These are phyloP conservation scores for Syncephalastrum contaminatum DNA, from an alignment of 371 early-diverging fungal genomes.

Conservation along the genomic window DNA sequence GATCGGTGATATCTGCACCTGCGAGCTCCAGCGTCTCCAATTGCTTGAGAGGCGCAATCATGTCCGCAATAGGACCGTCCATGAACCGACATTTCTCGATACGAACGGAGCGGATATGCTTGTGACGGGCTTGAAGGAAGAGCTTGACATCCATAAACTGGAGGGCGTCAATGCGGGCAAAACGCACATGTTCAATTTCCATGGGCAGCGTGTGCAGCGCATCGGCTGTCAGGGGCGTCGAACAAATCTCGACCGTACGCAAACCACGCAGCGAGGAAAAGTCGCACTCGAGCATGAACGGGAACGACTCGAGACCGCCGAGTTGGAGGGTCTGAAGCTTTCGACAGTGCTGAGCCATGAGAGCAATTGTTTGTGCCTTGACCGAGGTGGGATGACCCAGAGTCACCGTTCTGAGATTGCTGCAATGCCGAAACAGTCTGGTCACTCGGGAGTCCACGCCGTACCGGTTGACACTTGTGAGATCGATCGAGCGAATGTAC, in stretches of 20 bases:
- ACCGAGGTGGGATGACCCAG: conserved; percentile 21
- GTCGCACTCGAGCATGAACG: conserved; percentile 25
- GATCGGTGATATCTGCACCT: conserved; percentile 6
- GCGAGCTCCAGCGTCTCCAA: conserved; percentile 7
- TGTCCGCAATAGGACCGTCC: not conserved
- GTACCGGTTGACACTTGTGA: conserved; percentile 18
- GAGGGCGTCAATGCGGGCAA: conserved; percentile 5
- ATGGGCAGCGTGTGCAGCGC: conserved; percentile 12
- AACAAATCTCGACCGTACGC: conserved; percentile 7
- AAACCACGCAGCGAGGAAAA: conserved; percentile 13
- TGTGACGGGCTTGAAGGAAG: conserved; percentile 1
- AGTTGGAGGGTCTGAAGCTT: conserved; percentile 12
- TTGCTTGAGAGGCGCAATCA: not conserved
- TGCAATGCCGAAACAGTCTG: conserved; percentile 14
- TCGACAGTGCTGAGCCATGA: conserved; percentile 11
- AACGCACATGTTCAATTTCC: conserved; percentile 3
- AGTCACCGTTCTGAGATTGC: conserved; percentile 11
- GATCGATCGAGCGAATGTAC: conserved; percentile 15
- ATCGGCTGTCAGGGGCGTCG: conserved; percentile 9
- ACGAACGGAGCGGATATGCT: not conserved
- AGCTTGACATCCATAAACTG: not conserved
- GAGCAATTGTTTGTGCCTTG: conserved; percentile 8
- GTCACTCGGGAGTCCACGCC: conserved; percentile 15
- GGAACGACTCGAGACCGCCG: conserved; percentile 17
- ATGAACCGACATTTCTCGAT: conserved; percentile 5